Conservation (phyloP, 768 basidiomycete species). For the Podaxis sp. region DNA sequence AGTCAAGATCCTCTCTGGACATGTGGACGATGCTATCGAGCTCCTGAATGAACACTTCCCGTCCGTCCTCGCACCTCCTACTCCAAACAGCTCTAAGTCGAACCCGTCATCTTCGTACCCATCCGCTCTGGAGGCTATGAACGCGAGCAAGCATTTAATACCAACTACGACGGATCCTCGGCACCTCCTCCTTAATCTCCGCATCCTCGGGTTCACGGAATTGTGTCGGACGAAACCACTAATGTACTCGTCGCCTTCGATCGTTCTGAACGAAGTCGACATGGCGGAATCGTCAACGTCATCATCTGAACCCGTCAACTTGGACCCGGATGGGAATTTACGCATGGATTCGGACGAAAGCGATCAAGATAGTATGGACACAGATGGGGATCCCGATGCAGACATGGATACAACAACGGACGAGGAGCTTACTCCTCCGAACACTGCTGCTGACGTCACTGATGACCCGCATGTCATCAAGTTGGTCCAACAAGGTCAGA, state of each 20-base stretch:
- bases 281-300: constrained; percentile 6
- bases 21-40: constrained; percentile 66
- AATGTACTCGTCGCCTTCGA: constrained; percentile 19
- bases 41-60: constrained; percentile 76
- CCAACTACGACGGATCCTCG: constrained; percentile 69
- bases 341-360: neutral
- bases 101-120: constrained; percentile 16
- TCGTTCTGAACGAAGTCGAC: constrained; percentile 2
- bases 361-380: neutral
- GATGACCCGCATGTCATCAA: constrained; percentile 9
- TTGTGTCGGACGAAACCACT: constrained; percentile 74
- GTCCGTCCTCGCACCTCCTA: constrained; percentile 45
- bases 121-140: constrained; percentile 23
- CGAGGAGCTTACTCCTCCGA: neutral
- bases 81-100: neutral
- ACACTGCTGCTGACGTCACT: neutral
- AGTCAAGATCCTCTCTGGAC: constrained; percentile 66
- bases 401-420: neutral
- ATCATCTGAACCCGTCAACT: neutral
- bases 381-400: constrained; percentile 4
- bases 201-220: constrained; percentile 86
- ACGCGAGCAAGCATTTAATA: constrained; percentile 43
- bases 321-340: neutral
- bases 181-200: constrained; percentile 81
- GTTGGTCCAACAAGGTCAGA: constrained; percentile 41